Conservation (phyloP, 805 yeast genomes). For the Ogataea trehaloabstinens region DNA sequence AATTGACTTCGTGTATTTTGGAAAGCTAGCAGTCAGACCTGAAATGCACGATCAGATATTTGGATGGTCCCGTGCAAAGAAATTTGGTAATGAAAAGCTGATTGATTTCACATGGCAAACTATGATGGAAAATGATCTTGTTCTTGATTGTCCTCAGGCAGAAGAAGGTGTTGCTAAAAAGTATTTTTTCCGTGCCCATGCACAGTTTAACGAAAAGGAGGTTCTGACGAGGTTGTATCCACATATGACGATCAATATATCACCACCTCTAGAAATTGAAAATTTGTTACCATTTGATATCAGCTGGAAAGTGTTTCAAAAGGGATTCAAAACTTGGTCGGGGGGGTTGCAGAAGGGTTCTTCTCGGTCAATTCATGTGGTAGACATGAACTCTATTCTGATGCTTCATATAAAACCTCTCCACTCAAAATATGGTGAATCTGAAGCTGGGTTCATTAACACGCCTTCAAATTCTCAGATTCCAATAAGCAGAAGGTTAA, state of each 20-base stretch:
- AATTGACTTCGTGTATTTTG: constrained; percentile 60
- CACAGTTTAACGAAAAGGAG: constrained; percentile 60
- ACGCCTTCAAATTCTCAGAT: constrained; percentile 36
- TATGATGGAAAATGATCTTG: constrained; percentile 45
- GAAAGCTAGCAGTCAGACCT: constrained; percentile 62
- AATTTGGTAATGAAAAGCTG: constrained; percentile 13
- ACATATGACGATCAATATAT: constrained; percentile 69
- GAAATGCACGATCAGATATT: constrained; percentile 46
- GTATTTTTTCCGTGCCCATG: constrained; percentile 68
- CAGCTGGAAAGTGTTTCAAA: constrained; percentile 72
- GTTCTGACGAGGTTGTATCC: constrained; percentile 79
- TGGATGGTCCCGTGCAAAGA: constrained; percentile 62
- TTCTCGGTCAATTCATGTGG: constrained; percentile 75
- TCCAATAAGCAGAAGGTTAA: constrained; percentile 40
- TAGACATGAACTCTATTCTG: constrained; percentile 66
- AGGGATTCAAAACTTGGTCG: constrained; percentile 66
- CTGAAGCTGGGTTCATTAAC: constrained; percentile 76
- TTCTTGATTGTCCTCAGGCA: constrained; percentile 58
- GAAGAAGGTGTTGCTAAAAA: constrained; percentile 33
- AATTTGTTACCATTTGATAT: constrained; percentile 84
- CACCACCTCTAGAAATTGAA: constrained; percentile 84
- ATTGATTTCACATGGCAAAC: constrained; percentile 59
- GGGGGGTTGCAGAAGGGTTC: constrained; percentile 62
- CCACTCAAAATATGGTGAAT: constrained; percentile 56
- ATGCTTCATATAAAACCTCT: constrained; percentile 68